Evolutionary conservation across 805 yeast species (phyloP).

Genomic region (Martiniozyma abietophila): DNA sequence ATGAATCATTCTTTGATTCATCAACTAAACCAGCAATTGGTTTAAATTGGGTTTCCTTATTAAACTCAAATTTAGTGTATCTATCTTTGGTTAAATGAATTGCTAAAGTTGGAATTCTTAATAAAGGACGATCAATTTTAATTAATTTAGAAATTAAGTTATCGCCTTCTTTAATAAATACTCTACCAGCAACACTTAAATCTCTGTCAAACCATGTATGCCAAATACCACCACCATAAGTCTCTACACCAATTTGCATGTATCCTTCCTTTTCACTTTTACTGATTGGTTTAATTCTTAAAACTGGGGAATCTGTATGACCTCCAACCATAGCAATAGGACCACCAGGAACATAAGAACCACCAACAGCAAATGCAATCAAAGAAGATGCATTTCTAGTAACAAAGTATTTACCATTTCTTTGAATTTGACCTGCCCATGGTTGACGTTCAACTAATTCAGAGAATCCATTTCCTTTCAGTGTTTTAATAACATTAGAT

Average conservation of each 20-base stretch:
- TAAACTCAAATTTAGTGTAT: slow-evolving; percentile 73
- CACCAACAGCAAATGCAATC: slow-evolving; percentile 80
- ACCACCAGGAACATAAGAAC: slow-evolving; percentile 61
- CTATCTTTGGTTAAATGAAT: slow-evolving; percentile 80
- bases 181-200: slow-evolving; percentile 85
- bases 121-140: slow-evolving; percentile 71
- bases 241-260: slow-evolving; percentile 85
- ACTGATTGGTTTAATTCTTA: slow-evolving; percentile 83
- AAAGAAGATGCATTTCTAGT: slow-evolving; percentile 86
- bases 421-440: slow-evolving; percentile 52
- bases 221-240: slow-evolving; percentile 94
- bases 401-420: slow-evolving; percentile 67
- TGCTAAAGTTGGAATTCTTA: slow-evolving; percentile 91
- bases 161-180: slow-evolving; percentile 48
- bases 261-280: slow-evolving; percentile 64
- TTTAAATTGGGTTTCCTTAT: slow-evolving; percentile 75
- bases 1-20: slow-evolving; percentile 5
- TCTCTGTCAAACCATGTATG: slow-evolving; percentile 97
- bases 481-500: slow-evolving; percentile 44
- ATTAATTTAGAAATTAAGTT: slow-evolving; percentile 57
- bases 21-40: slow-evolving; percentile 68
- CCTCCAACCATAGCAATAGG: slow-evolving; percentile 90
- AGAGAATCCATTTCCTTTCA: slow-evolving; percentile 54
- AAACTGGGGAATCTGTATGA: slow-evolving; percentile 90
- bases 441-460: slow-evolving; percentile 62